Evolutionary conservation across 371 early-diverging fungal genomes (phyloP).

Genomic region (Mortierella sp.): DNA sequence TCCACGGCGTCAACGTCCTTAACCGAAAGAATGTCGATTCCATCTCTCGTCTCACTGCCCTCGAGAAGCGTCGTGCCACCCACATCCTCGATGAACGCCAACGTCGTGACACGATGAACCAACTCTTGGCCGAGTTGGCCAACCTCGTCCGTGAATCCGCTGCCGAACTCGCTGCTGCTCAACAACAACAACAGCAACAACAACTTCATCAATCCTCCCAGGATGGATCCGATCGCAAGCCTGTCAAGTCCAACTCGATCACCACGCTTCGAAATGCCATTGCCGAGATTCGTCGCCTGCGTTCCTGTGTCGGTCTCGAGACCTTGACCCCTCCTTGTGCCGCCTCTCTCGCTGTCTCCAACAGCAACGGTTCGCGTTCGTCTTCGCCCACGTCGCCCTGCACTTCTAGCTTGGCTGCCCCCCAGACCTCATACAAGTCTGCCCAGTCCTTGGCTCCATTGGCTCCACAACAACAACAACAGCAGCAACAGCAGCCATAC

Average conservation of each 20-base stretch:
- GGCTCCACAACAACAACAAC: conserved; percentile 6
- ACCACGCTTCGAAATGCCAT: conserved; percentile 52
- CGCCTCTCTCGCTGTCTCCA: conserved; percentile 26
- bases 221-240: conserved; percentile 42
- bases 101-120: conserved; percentile 53
- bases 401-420: background rate
- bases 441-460: conserved; percentile 2
- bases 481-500: conserved; percentile 16
- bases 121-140: conserved; percentile 49
- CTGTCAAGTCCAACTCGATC: conserved; percentile 54
- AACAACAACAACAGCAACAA: conserved; percentile 7
- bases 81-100: conserved; percentile 53
- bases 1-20: conserved; percentile 51
- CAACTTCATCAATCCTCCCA: conserved; percentile 16
- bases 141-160: conserved; percentile 50
- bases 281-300: conserved; percentile 49
- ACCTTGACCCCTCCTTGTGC: conserved; percentile 42
- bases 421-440: background rate
- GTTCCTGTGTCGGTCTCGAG: conserved; percentile 40
- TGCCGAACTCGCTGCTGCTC: conserved; percentile 11
- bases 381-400: conserved; percentile 27
- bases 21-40: conserved; percentile 52
- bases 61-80: conserved; percentile 49
- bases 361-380: conserved; percentile 35
- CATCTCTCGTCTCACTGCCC: conserved; percentile 48